Percentiles rank a stretch among this genome's conserved stretches.
Evolutionary conservation across 306 rosid genomes (phyloP).

Genomic region (Gillenia trifoliata): DNA sequence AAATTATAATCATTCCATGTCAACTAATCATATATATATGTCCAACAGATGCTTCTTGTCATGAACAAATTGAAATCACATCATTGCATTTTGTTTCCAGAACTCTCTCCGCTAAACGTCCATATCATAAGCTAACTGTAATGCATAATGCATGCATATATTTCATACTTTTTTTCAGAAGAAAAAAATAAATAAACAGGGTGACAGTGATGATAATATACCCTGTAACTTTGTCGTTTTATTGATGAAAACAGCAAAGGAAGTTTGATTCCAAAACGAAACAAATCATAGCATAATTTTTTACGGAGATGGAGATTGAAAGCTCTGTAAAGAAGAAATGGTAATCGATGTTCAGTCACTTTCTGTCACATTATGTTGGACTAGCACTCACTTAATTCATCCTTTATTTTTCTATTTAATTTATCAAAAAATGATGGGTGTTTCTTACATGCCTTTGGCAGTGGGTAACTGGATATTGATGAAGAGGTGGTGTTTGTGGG

Average conservation of each 20-base stretch:
- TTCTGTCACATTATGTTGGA: conserved; percentile 35
- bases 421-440: conserved; percentile 26
- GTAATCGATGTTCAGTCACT: conserved; percentile 19
- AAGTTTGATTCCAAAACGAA: not conserved
- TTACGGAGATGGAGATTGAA: conserved; percentile 5
- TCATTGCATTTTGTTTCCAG: not conserved
- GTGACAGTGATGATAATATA: not conserved
- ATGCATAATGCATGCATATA: not conserved
- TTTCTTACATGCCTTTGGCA: conserved; percentile 24
- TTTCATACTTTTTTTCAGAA: not conserved
- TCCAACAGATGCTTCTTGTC: not conserved
- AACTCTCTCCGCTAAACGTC: not conserved
- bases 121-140: not conserved
- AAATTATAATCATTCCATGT: conserved; percentile 1
- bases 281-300: not conserved
- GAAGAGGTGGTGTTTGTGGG: conserved; percentile 20
- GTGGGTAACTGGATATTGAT: conserved; percentile 32
- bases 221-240: not conserved
- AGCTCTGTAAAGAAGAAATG: not conserved
- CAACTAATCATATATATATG: not conserved
- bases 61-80: not conserved
- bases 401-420: not conserved
- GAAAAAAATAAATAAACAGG: not conserved
- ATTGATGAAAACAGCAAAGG: not conserved
- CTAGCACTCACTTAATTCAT: conserved; percentile 10